phyloP scores from a whole-genome alignment of 176 grass and related monocot species.

The sorghum (Sorghum bicolor) region Sorghum_bicolor_NCBIv3 NC_012870.2:70183001-70183500 shows the following conservation, averaged over 20 bases:
- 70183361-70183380: constrained; percentile 83
- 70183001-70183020: constrained; percentile 5
- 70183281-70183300: constrained; percentile 23
- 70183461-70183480: neutral
- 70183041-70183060: constrained; percentile 29
- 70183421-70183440: constrained; percentile 19
- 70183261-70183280: constrained; percentile 11
- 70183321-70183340: constrained; percentile 61
- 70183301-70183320: constrained; percentile 18
- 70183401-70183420: constrained; percentile 50
- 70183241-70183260: neutral
- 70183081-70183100: constrained; percentile 46
- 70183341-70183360: constrained; percentile 85
- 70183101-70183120: constrained; percentile 67
- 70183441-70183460: constrained; percentile 17
- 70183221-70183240: constrained; percentile 6
- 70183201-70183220: constrained; percentile 1
- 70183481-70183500: neutral
- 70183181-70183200: constrained; percentile 9
- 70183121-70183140: constrained; percentile 62
- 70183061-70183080: constrained; percentile 54
- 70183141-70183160: constrained; percentile 78
- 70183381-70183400: constrained; percentile 81
- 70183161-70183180: constrained; percentile 82
- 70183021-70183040: constrained; percentile 14